Evolutionary conservation across 2,329 filamentous ascomycete species (phyloP).

Genomic region (Chrysoporthe deuterocubensis): DNA sequence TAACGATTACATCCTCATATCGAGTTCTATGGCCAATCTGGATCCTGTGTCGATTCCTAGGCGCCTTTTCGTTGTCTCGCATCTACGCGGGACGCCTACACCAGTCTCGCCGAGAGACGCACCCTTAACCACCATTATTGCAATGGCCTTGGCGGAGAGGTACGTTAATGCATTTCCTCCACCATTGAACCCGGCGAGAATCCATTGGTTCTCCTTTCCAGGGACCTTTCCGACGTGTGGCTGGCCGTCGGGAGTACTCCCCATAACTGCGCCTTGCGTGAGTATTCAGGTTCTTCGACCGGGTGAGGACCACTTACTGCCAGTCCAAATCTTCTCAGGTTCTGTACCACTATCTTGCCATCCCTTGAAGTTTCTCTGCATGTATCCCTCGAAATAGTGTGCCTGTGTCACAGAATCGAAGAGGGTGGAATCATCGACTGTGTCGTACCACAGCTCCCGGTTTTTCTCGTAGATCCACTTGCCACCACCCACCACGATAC

Average conservation of each 20-base stretch:
- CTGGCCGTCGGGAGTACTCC: constrained; percentile 19
- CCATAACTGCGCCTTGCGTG: constrained; percentile 18
- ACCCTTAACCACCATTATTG: constrained; percentile 17
- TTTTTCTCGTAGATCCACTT: constrained; percentile 24
- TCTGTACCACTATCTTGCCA: constrained; percentile 32
- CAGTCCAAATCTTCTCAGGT: constrained; percentile 32
- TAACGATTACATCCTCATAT: neutral
- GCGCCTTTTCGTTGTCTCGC: constrained; percentile 22
- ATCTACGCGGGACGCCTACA: constrained; percentile 16
- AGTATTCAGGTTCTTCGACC: neutral
- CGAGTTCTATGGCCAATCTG: neutral
- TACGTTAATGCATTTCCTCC: constrained; percentile 26
- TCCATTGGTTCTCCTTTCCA: constrained; percentile 19
- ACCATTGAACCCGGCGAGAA: constrained; percentile 27
- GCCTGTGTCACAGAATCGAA: constrained; percentile 28
- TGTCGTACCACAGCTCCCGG: constrained; percentile 25
- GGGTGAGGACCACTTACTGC: constrained; percentile 28
- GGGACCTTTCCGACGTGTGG: constrained; percentile 26
- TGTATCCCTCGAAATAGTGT: constrained; percentile 36
- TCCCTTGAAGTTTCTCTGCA: constrained; percentile 34
- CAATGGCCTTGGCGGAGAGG: constrained; percentile 23
- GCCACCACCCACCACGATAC: constrained; percentile 28
- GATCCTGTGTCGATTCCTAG: neutral
- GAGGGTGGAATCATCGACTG: constrained; percentile 33
- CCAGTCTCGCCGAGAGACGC: constrained; percentile 17